Evolutionary conservation across 2,329 filamentous ascomycete species (phyloP), one percentile per base, ranked within the genome.

Genomic region (Macrophomina phaseolina): DNA sequence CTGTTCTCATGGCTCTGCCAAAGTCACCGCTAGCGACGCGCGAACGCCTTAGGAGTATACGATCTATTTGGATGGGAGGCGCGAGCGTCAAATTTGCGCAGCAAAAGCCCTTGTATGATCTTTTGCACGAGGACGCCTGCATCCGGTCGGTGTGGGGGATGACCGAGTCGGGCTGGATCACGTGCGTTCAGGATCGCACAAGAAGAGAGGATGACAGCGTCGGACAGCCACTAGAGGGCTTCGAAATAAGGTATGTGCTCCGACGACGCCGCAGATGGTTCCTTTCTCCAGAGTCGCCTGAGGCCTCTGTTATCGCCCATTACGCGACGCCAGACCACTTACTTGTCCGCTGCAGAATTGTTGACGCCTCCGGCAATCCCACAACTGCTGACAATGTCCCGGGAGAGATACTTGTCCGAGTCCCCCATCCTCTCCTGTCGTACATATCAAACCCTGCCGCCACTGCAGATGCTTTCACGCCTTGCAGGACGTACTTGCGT

Each of bases 121-220:
- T 82, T 28, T 79, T 86, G 46, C 72, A 79, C 32, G 69, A 70
- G 1, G 73, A 79, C 38, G 81, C 82, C 0, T 75, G 77, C 18
- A 77, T 85, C 14, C 77, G 77, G 9, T 83, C 84, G 67, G 78
- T 85, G 45, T 87, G 82, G 80, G 85, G 85, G 1, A 85, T 86
- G 81, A 86, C 85, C 0, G 85, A 87, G 68, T 73, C 73, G 2
- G 73, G 79, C 73, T 70, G 85, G 85, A 65, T 79, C 75, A 70
- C 78, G 70, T 48, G 40, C 34, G 53, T 58, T 11, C 62, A 56
- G 28, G 66, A 65, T 48, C 36, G 48, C 45, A 45, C 46, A 65
- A 58, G 55, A 32, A 18, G 61, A 4, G 23, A 55, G 28, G 65
- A 67, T 38, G 65, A 67, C 65, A 67, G 56, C 49, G 66, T 60